Percentiles rank a stretch among this genome's conserved stretches.
These are phyloP conservation scores for Amborella trichopoda DNA, from an alignment of 164 flowering plant species.

Conservation along the genomic window DNA sequence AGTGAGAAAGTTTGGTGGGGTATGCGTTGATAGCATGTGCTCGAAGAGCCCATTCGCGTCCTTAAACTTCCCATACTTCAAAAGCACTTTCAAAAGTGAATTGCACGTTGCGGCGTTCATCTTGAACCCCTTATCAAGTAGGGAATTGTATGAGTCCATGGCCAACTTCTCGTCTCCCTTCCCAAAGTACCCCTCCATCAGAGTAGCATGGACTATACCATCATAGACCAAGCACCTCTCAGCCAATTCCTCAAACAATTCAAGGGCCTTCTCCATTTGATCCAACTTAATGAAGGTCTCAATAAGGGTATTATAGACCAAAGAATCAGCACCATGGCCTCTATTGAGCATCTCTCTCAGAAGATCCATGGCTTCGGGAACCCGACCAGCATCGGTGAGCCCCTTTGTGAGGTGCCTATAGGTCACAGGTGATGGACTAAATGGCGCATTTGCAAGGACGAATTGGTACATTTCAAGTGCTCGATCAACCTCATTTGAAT, in stretches of 20 bases:
- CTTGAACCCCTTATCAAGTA: slow-evolving; percentile 40
- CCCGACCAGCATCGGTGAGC: slow-evolving; percentile 41
- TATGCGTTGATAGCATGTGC: slow-evolving; percentile 58
- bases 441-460: slow-evolving; percentile 52
- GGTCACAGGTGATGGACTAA: slow-evolving; percentile 52
- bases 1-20: slow-evolving; percentile 49
- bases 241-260: slow-evolving; percentile 67
- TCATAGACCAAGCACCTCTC: slow-evolving; percentile 67
- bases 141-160: slow-evolving; percentile 48
- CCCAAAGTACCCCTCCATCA: slow-evolving; percentile 66
- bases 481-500: slow-evolving; percentile 35
- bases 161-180: slow-evolving; percentile 60
- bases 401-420: slow-evolving; percentile 71
- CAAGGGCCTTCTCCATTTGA: slow-evolving; percentile 50
- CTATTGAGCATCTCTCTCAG: slow-evolving; percentile 65
- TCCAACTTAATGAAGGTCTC: slow-evolving; percentile 40
- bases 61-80: slow-evolving; percentile 37
- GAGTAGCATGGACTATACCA: slow-evolving; percentile 64
- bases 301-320: slow-evolving; percentile 61
- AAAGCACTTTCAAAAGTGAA: slow-evolving; percentile 50
- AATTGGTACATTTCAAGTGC: slow-evolving; percentile 38
- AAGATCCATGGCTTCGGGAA: slow-evolving; percentile 45
- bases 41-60: slow-evolving; percentile 62
- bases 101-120: slow-evolving; percentile 74
- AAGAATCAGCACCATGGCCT: slow-evolving; percentile 74